Base-by-base conservation (phyloP, 163 green algal species). In the Coccomyxa subellipsoidea region DNA sequence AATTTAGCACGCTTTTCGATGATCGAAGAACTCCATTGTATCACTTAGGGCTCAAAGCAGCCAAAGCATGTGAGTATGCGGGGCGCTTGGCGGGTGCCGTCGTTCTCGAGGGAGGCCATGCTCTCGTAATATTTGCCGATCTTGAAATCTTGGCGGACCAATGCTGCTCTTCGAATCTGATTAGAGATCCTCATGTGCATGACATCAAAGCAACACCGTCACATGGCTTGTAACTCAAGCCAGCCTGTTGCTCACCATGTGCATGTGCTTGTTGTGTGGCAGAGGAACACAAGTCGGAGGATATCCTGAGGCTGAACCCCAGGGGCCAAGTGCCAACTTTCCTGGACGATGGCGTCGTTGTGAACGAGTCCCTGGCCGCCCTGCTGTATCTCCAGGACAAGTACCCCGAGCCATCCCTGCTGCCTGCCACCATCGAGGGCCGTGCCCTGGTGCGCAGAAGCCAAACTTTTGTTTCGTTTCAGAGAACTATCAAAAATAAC, bases 271-370 rank as follows among this genome's bases (percentile, higher is more conserved):
- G 21, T 73, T 36, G 66, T 34, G 66, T 34, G 31, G 78, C 54
- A 82, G 78, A 38, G 31, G 80, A 80, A 31, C 80, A 84, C 47
- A 84, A 84, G 40, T 38, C 31, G 1, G 23, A 35, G 18, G 80
- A 78, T 38, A 76, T 84, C 47, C 32, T 84, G 80, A 71, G 32
- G 29, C 39, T 84, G n/a, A 84, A 84, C 71, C 80, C 80, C 39
- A 38, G 80, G 10, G 80, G 80, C 27, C 81, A 85, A 75, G 81
- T 85, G 75, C 81, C 81, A 0, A 78, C 75, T 31, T 31, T 85
- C 2, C 54, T 72, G 36, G 81, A 85, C 75, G 75, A 53, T 29
- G 81, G 77, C n/a, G 66, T 80, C 7, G 81, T 85, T 6, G 75
- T 85, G 9, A 69, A 37, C 59, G 81, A 85, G 69, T 81, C 75